These are phyloP conservation scores for Chrysanthemum makinoi DNA, from an alignment of 129 eudicot species.

Conservation along the genomic window DNA sequence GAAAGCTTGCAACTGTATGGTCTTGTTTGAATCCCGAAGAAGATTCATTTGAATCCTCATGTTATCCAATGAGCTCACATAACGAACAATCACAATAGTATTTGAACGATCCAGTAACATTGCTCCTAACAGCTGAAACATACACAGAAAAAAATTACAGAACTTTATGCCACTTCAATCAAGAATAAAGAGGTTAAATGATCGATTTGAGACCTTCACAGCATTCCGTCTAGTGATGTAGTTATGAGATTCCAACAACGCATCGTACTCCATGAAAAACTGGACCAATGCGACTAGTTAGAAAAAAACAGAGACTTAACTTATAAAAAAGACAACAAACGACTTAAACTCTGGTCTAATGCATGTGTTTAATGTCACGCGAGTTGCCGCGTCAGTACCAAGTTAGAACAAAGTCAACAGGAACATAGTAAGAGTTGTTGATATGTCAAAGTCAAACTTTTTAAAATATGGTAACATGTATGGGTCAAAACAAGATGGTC, in stretches of 20 bases:
- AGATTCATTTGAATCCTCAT: slow-evolving; percentile 98
- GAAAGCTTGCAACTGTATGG: slow-evolving; percentile 55
- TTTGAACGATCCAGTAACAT: slow-evolving; percentile 89
- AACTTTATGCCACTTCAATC: not conserved
- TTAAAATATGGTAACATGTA: too few relatives aligned
- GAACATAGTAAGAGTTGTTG: too few relatives aligned
- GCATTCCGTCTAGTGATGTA: slow-evolving; percentile 84
- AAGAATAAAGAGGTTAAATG: not conserved
- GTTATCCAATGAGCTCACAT: slow-evolving; percentile 84
- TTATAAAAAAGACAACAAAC: too few relatives aligned
- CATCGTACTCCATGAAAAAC: slow-evolving; percentile 57
- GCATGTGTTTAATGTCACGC: too few relatives aligned
- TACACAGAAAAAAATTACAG: not conserved
- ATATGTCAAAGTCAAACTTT: too few relatives aligned
- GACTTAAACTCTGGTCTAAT: too few relatives aligned
- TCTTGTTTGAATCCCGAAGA: slow-evolving; percentile 71
- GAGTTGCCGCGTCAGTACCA: too few relatives aligned
- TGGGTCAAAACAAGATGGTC: too few relatives aligned
- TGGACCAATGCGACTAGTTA: slow-evolving; percentile 36
- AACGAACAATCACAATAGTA: slow-evolving; percentile 66
- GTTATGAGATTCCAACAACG: slow-evolving; percentile 59
- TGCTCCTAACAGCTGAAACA: slow-evolving; percentile 68
- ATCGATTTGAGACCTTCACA: slow-evolving; percentile 45
- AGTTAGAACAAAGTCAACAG: too few relatives aligned
- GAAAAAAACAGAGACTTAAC: too few relatives aligned